phyloP scores from a whole-genome alignment of 441 rosid species.

The Oxalis stricta region DNA sequence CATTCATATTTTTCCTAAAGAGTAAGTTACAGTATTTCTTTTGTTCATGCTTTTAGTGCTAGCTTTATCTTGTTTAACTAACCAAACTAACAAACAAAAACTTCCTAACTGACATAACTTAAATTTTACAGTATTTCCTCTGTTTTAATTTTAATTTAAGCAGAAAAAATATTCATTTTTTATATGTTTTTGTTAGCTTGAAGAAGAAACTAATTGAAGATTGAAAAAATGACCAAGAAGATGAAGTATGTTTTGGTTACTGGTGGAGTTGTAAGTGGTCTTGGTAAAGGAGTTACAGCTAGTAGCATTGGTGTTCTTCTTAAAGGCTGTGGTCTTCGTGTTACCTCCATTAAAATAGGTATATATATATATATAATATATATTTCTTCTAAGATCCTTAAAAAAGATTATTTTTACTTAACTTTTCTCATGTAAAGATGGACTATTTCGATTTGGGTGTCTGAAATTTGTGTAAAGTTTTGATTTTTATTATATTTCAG shows the following conservation, averaged over 20 bases:
- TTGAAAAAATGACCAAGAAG: conserved; percentile 13
- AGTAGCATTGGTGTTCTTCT: conserved; percentile 85
- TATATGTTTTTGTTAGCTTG: background rate
- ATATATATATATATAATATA: background rate
- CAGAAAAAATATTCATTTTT: too few species aligned
- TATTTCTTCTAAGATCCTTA: background rate
- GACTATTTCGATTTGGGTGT: too few species aligned
- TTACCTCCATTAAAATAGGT: conserved; percentile 93
- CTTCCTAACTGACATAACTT: too few species aligned
- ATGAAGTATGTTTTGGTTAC: conserved; percentile 95
- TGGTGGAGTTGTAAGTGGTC: conserved; percentile 85
- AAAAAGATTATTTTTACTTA: background rate
- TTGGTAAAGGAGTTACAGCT: conserved; percentile 89
- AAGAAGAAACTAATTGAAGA: conserved; percentile 4
- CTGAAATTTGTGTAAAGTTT: background rate
- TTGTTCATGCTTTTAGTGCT: too few species aligned
- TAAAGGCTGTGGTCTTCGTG: conserved; percentile 69
- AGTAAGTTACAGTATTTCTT: too few species aligned
- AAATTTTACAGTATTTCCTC: too few species aligned
- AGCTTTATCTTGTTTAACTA: too few species aligned
- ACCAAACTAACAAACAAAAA: too few species aligned
- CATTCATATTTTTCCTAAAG: too few species aligned
- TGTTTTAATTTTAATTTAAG: too few species aligned
- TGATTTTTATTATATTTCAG: conserved; percentile 20
- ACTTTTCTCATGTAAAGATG: too few species aligned